A percentile compares a stretch with the other conserved stretches of the same genome.
These are phyloP conservation scores for Knoxia roxburghii DNA, from an alignment of 257 asterid genomes.

Conservation along the genomic window DNA sequence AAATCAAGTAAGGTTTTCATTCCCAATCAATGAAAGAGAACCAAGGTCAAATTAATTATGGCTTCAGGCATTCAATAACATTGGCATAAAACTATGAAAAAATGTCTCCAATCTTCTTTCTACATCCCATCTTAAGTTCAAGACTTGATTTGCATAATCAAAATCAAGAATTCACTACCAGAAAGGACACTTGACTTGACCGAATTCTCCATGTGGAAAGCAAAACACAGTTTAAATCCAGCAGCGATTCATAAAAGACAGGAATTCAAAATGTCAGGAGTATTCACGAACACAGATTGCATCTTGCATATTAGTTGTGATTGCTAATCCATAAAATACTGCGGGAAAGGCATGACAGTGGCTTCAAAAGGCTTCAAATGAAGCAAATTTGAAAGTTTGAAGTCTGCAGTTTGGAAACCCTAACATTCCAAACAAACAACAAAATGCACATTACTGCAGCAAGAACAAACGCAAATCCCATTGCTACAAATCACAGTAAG, in stretches of 20 bases:
- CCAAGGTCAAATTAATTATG: background rate
- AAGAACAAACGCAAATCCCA: background rate
- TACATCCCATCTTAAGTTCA: background rate
- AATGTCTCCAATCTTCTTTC: too few species aligned
- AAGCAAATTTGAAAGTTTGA: background rate
- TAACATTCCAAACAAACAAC: background rate
- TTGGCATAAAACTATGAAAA: too few species aligned
- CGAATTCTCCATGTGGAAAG: background rate
- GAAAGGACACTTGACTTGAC: background rate
- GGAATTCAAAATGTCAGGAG: background rate
- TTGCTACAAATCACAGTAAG: background rate
- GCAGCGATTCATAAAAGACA: background rate
- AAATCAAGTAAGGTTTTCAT: background rate
- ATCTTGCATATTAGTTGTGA: background rate
- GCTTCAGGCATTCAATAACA: background rate
- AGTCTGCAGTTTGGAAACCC: background rate
- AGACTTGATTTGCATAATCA: background rate
- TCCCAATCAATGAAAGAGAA: background rate
- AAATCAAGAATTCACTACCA: background rate
- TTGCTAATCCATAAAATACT: background rate
- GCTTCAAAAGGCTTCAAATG: background rate
- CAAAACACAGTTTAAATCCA: background rate
- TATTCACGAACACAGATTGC: background rate
- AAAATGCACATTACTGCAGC: background rate
- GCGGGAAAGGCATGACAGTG: background rate